phyloP scores from a whole-genome alignment of 2,329 filamentous ascomycete species.

The Lachnellula occidentalis region DNA sequence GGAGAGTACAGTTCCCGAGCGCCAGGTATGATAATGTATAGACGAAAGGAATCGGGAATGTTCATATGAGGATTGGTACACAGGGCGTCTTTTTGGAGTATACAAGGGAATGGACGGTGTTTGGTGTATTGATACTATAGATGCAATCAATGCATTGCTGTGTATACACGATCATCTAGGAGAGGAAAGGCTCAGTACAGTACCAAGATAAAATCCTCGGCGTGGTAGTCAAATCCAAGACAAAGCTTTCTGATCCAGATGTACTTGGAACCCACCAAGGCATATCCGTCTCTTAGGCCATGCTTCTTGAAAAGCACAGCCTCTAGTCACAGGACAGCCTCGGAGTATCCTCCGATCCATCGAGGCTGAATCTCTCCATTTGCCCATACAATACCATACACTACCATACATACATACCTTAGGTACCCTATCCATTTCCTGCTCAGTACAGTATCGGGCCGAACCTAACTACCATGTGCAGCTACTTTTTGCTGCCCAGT shows the following conservation, averaged over 20 bases:
- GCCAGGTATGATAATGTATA: slow-evolving; percentile 47
- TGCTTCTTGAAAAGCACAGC: not conserved
- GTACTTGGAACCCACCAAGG: not conserved
- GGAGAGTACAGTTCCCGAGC: slow-evolving; percentile 44
- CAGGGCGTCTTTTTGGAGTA: slow-evolving; percentile 5
- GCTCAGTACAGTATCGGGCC: too few species aligned
- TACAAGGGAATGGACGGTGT: slow-evolving; percentile 1
- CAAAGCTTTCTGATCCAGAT: not conserved
- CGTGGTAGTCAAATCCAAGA: not conserved
- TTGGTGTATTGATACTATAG: slow-evolving; percentile 6
- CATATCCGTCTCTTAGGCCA: not conserved
- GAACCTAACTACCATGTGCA: slow-evolving; percentile 5
- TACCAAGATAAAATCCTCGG: not conserved
- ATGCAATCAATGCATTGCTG: not conserved
- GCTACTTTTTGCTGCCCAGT: not conserved
- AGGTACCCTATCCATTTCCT: too few species aligned
- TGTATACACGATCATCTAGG: not conserved
- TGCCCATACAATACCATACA: not conserved
- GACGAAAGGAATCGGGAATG: not conserved
- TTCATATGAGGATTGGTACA: slow-evolving; percentile 4
- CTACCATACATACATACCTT: too few species aligned
- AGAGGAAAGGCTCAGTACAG: not conserved
- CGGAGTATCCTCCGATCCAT: not conserved
- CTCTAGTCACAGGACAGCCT: not conserved
- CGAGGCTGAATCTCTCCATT: slow-evolving; percentile 3